Evolutionary conservation across 331 rosid species (phyloP).

Genomic region (Arachis monticola): DNA sequence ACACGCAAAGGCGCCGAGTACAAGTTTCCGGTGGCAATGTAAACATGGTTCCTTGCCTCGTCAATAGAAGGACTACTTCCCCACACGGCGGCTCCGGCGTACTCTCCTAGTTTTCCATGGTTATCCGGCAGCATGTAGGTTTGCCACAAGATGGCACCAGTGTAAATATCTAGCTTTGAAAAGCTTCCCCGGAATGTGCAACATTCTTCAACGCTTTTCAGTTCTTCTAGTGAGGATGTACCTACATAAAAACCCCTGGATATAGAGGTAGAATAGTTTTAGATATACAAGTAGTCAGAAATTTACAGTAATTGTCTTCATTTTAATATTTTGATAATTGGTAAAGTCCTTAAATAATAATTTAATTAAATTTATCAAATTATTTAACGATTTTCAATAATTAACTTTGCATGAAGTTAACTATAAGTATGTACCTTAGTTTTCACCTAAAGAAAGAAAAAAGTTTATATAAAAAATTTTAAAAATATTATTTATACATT

Average conservation of each 20-base stretch:
- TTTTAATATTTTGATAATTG: no score
- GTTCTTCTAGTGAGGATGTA: constrained; percentile 57
- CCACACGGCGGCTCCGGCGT: constrained; percentile 48
- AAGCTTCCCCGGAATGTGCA: constrained; percentile 67
- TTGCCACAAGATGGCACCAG: constrained; percentile 54
- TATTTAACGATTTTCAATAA: no score
- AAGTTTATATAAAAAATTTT: no score
- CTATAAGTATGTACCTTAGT: no score
- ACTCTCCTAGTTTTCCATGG: constrained; percentile 43
- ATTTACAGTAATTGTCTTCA: no score
- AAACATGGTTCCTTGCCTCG: constrained; percentile 49
- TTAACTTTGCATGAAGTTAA: no score
- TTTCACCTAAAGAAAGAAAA: no score
- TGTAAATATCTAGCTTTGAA: constrained; percentile 43
- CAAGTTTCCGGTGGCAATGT: constrained; percentile 64
- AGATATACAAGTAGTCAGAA: no score
- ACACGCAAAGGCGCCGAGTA: constrained; percentile 53
- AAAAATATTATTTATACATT: no score
- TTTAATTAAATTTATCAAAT: no score
- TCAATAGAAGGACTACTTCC: constrained; percentile 71
- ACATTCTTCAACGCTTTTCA: constrained; percentile 37
- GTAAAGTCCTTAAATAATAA: no score
- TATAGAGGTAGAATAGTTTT: not conserved
- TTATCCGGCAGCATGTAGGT: constrained; percentile 60
- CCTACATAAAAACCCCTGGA: constrained; percentile 51